A percentile compares a stretch with the other conserved stretches of the same genome.
phyloP scores from a whole-genome alignment of 768 basidiomycete species.

The Dendrothele bispora region DNA sequence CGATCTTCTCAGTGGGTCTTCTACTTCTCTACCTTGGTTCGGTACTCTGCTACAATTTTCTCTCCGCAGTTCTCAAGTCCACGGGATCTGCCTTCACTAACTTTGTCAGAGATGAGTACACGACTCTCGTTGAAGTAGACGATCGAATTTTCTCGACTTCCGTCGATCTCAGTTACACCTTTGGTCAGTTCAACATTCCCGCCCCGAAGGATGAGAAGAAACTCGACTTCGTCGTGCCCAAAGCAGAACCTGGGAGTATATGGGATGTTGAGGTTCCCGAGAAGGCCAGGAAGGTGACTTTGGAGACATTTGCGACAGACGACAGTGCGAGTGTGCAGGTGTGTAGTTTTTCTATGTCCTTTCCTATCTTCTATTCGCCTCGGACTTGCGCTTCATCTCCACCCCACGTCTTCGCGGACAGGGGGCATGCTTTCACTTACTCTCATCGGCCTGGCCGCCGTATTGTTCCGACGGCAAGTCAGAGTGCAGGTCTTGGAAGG shows the following conservation, averaged over 20 bases:
- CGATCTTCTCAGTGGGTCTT: conserved; percentile 73
- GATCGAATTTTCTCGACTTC: conserved; percentile 93
- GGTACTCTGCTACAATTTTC: background rate
- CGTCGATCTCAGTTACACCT: conserved; percentile 74
- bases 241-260: conserved; percentile 43
- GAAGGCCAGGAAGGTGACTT: conserved; percentile 59
- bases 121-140: conserved; percentile 79
- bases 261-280: conserved; percentile 62
- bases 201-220: conserved; percentile 52
- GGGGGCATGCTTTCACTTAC: background rate
- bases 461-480: too few species aligned
- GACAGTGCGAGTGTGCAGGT: conserved; percentile 94
- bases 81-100: conserved; percentile 83
- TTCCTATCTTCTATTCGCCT: conserved; percentile 3
- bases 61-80: conserved; percentile 75
- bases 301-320: conserved; percentile 83
- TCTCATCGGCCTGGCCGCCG: background rate
- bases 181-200: conserved; percentile 46
- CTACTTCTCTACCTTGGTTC: background rate
- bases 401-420: background rate
- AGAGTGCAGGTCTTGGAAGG: too few species aligned
- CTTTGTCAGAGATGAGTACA: conserved; percentile 84
- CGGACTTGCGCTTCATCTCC: background rate
- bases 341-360: too few species aligned
- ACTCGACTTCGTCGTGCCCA: conserved; percentile 47